Evolutionary conservation across 2,329 filamentous ascomycete species (phyloP).

Genomic region (Aureobasidium sp.): DNA sequence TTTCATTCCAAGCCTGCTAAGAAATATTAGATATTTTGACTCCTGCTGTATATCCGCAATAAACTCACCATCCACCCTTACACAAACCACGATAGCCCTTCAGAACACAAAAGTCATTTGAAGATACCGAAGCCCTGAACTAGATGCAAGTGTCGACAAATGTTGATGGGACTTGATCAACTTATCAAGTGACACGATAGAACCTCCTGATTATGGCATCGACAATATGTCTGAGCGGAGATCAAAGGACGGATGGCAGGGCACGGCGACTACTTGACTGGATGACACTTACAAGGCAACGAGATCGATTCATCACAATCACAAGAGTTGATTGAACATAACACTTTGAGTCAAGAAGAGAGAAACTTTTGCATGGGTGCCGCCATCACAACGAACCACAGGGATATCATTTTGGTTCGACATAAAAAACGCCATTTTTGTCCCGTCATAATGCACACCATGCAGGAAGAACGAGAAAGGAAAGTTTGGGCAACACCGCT

Average conservation of each 20-base stretch:
- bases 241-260: not conserved
- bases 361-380: not conserved
- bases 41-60: not conserved
- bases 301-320: not conserved
- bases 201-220: not conserved
- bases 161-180: too few species aligned
- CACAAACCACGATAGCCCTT: too few species aligned
- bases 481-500: not conserved
- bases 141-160: too few species aligned
- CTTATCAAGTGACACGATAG: not conserved
- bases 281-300: not conserved
- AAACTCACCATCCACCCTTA: not conserved
- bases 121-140: not conserved
- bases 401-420: constrained; percentile 5
- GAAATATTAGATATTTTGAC: not conserved
- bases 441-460: not conserved
- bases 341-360: not conserved
- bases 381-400: constrained; percentile 2
- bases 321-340: not conserved
- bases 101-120: not conserved
- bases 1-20: not conserved
- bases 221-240: not conserved
- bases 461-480: not conserved
- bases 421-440: not conserved
- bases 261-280: too few species aligned